A percentile compares a stretch with the other conserved stretches of the same genome.
phyloP scores from a whole-genome alignment of 2,329 filamentous ascomycete species.

The Diaporthe batatas region DNA sequence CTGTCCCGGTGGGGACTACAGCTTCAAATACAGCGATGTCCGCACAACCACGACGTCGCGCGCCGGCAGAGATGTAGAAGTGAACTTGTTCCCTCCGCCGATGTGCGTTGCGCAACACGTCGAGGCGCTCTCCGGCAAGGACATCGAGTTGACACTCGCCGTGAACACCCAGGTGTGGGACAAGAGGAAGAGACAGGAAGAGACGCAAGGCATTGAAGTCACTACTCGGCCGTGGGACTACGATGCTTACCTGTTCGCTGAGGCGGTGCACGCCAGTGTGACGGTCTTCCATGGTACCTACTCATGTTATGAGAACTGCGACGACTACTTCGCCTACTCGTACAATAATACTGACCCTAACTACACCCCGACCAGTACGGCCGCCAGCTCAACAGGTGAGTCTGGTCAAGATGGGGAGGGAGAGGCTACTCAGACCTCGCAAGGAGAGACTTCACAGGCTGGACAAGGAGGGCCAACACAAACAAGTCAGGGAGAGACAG shows the following conservation, averaged over 20 bases:
- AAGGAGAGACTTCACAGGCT: no score
- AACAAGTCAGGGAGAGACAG: no score
- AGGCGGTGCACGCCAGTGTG: not conserved
- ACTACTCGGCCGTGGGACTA: not conserved
- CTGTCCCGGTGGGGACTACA: not conserved
- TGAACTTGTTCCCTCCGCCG: not conserved
- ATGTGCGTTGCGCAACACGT: not conserved
- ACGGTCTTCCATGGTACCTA: constrained; percentile 1
- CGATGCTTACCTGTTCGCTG: not conserved
- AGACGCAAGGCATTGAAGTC: not conserved
- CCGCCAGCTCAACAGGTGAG: not conserved
- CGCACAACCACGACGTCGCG: not conserved
- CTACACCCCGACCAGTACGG: not conserved
- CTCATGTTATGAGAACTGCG: not conserved
- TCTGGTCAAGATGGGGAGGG: no score
- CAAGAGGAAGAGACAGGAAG: not conserved
- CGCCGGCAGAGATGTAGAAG: not conserved
- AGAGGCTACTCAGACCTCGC: no score
- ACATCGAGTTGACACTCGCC: not conserved
- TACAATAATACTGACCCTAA: not conserved
- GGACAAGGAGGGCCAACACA: no score
- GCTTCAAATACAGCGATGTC: not conserved
- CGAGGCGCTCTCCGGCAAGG: not conserved
- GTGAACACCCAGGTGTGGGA: not conserved
- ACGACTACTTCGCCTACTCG: not conserved